phyloP scores from a whole-genome alignment of 805 yeast species.

The Pichia nakasei region DNA sequence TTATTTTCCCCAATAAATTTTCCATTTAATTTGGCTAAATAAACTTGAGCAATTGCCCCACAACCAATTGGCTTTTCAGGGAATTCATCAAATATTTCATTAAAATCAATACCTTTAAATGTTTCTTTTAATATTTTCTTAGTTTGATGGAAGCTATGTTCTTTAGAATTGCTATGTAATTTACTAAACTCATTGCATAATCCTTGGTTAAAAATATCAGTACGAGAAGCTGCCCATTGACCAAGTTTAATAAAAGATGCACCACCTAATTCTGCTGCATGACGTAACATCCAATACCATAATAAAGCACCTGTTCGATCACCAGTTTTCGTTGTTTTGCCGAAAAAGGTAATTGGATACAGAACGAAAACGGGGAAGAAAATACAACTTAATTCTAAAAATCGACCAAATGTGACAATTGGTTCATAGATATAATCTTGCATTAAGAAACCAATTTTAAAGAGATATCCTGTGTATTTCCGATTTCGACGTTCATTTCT shows the following conservation, averaged over 20 bases:
- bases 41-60: constrained; percentile 98
- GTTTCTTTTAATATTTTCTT: constrained; percentile 47
- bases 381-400: constrained; percentile 54
- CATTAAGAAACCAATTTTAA: constrained; percentile 33
- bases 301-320: constrained; percentile 53
- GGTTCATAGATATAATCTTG: constrained; percentile 63
- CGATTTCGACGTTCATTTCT: constrained; percentile 23
- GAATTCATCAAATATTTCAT: constrained; percentile 76
- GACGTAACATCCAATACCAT: constrained; percentile 64
- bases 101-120: constrained; percentile 45
- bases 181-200: constrained; percentile 69
- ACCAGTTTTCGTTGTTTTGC: constrained; percentile 30
- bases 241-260: constrained; percentile 89
- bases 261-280: constrained; percentile 76
- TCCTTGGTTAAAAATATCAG: constrained; percentile 78
- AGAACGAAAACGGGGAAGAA: constrained; percentile 61
- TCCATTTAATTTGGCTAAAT: constrained; percentile 55
- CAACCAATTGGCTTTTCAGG: constrained; percentile 75
- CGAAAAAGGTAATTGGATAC: constrained; percentile 57
- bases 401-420: constrained; percentile 54
- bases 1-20: constrained; percentile 23
- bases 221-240: constrained; percentile 98
- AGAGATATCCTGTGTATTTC: constrained; percentile 25
- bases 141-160: constrained; percentile 61
- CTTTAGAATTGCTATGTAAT: constrained; percentile 74